phyloP scores from a whole-genome alignment of 805 yeast species.

The Nematodospora valgi region DNA sequence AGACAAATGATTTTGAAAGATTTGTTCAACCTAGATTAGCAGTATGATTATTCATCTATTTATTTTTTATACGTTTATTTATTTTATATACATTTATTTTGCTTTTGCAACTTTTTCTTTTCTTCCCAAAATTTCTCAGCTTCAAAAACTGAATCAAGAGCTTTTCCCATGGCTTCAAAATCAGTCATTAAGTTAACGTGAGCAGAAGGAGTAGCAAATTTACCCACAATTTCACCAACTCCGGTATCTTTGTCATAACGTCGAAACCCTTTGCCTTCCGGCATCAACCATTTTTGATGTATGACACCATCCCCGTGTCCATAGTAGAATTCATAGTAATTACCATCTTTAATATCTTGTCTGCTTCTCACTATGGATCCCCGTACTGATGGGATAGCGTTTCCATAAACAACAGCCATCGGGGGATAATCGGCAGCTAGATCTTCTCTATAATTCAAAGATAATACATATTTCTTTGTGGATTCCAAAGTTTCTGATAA shows the following conservation, averaged over 20 bases:
- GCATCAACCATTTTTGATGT: constrained; percentile 78
- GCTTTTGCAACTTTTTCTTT: constrained; percentile 2
- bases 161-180: constrained; percentile 65
- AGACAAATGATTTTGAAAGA: constrained; percentile 8
- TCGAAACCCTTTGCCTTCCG: constrained; percentile 63
- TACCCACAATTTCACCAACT: constrained; percentile 58
- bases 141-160: constrained; percentile 58
- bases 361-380: constrained; percentile 65
- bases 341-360: constrained; percentile 66
- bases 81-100: not conserved
- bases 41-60: too few species aligned
- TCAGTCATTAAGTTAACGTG: constrained; percentile 83
- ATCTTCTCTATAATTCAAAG: constrained; percentile 50
- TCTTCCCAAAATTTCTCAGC: constrained; percentile 47
- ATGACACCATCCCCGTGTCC: constrained; percentile 96
- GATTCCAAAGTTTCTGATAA: constrained; percentile 56
- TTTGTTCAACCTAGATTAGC: constrained; percentile 14
- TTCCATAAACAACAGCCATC: constrained; percentile 75
- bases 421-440: constrained; percentile 67
- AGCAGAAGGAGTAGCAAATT: constrained; percentile 61
- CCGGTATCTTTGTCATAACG: constrained; percentile 26
- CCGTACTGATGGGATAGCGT: constrained; percentile 78
- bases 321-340: constrained; percentile 71
- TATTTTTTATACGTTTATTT: not conserved
- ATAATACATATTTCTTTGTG: constrained; percentile 55